phyloP scores from a whole-genome alignment of 1,139 yeast species.

The Pichia sp. region DNA sequence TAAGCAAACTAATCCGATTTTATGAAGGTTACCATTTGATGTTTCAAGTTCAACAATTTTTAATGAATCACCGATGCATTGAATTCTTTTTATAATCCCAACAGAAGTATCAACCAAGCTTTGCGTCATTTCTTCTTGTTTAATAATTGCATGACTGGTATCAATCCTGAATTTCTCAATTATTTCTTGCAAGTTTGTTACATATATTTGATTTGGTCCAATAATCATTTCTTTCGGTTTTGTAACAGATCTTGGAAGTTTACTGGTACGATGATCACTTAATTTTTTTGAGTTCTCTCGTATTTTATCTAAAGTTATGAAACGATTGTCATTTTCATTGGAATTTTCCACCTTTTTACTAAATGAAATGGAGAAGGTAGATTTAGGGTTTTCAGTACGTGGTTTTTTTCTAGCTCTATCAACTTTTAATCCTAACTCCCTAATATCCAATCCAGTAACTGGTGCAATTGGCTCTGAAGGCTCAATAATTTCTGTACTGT shows the following conservation, averaged over 20 bases:
- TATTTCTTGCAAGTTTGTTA: neutral
- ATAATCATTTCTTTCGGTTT: neutral
- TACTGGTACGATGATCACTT: neutral
- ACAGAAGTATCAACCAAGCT: neutral
- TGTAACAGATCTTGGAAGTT: neutral
- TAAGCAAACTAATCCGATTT: conserved; percentile 19
- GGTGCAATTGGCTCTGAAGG: neutral
- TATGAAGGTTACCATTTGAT: neutral
- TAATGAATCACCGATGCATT: conserved; percentile 9
- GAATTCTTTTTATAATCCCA: conserved; percentile 5
- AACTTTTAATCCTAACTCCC: neutral
- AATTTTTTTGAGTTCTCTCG: conserved; percentile 7
- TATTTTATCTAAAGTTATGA: neutral
- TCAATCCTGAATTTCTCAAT: conserved; percentile 4
- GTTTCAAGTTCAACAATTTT: conserved; percentile 1
- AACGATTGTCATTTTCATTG: neutral
- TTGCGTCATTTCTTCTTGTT: neutral
- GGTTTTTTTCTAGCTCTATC: conserved; percentile 1
- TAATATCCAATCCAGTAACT: neutral
- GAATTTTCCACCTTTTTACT: neutral
- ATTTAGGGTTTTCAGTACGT: neutral
- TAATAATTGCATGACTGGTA: conserved; percentile 11
- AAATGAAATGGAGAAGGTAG: neutral
- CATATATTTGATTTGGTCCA: neutral
- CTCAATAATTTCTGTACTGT: too few species aligned